phyloP scores from a whole-genome alignment of 139 green algal genomes.

The Spirogloea muscicola region DNA sequence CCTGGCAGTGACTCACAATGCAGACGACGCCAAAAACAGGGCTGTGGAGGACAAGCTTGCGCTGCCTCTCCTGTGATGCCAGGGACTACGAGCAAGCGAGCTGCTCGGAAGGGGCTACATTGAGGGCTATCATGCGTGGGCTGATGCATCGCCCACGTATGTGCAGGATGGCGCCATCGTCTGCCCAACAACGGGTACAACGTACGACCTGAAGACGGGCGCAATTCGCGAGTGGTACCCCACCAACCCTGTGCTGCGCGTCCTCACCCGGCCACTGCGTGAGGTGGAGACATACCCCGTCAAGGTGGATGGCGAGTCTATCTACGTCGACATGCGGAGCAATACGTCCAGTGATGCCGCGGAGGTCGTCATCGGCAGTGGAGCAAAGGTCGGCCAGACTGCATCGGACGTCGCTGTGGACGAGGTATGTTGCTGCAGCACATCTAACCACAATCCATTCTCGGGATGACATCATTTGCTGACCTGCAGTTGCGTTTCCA shows the following conservation, averaged over 20 bases:
- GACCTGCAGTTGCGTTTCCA: too few species aligned
- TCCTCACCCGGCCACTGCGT: constrained; percentile 1
- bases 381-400: constrained; percentile 12
- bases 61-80: too few species aligned
- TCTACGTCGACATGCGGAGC: constrained; percentile 14
- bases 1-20: too few species aligned
- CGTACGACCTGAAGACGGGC: constrained; percentile 89
- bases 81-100: too few species aligned
- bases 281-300: constrained; percentile 12
- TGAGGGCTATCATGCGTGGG: too few species aligned
- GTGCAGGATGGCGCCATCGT: constrained; percentile 75
- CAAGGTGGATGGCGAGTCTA: constrained; percentile 25
- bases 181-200: constrained; percentile 81
- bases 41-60: too few species aligned
- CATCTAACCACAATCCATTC: too few species aligned
- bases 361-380: constrained; percentile 18
- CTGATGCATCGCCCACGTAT: too few species aligned
- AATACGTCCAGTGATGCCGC: not conserved
- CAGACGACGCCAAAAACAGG: too few species aligned
- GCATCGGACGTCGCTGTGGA: constrained; percentile 12
- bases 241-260: constrained; percentile 28
- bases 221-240: constrained; percentile 74
- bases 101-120: too few species aligned
- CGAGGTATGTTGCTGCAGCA: too few species aligned
- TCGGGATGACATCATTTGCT: too few species aligned